Evolutionary conservation across 176 grass and related monocot genomes (phyloP), one percentile per base, ranked within the genome.

Genomic region (Thinopyrum elongatum): DNA sequence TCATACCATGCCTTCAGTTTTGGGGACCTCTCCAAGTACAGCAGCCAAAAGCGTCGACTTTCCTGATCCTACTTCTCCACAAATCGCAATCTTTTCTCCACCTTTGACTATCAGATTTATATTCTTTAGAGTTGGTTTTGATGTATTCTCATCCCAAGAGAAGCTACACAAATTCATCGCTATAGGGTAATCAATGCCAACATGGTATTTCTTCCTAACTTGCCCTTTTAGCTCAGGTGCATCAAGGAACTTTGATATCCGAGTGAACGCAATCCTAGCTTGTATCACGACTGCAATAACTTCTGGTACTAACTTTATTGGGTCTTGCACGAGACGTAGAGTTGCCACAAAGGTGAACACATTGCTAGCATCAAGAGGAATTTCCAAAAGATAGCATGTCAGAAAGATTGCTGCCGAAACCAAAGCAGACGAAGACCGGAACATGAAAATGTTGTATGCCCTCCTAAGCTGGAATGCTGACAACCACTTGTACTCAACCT

Each of bases 291-390:
- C 87, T 36, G 91, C 95, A 55, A 98, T 95, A 3, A 98, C 89
- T 63, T 95, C 92, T 3, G 95, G 95, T 82, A 95, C 93, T 79
- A 84, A 87, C 68, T 90, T 82, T 13, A 97, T 82, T 35, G 95
- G 95, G 23, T 90, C 89, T 87, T 98, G 91, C 53, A 98, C 92
- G 5, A 98, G 85, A 53, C 71, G 88, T 25, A 98, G 61, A 70
- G 95, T 98, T 13, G 95, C 92, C 4, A 98, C 91, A 46, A 95
- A 95, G 22, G 95, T 95, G 60, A 98, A 98, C 5, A 98, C 92
- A 10, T 93, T 98, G 76, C 90, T 93, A 60, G 95, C 72, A 81
- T 95, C 76, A 42, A 98, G 90, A 84, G 91, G 90, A 62, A 95
- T 57, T 41, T 74, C 68, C 70, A 98, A 68, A 70, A 93, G 11